These are phyloP conservation scores for Mycena haematopus DNA, from an alignment of 768 basidiomycete genomes.

Conservation along the genomic window DNA sequence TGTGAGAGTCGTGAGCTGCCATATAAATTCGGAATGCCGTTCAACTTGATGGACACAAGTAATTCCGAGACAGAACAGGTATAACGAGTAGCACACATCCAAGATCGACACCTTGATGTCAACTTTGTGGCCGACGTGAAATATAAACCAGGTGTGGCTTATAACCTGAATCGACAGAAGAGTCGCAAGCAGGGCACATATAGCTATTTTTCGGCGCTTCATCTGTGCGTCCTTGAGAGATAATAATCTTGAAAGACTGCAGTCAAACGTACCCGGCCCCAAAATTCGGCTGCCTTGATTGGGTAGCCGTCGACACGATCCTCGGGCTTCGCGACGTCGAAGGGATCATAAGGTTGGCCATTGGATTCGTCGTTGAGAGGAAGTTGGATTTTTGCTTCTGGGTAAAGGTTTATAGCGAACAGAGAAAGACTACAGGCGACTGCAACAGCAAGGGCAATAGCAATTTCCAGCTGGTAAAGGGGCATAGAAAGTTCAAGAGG, in stretches of 20 bases:
- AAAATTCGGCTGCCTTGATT: constrained; percentile 63
- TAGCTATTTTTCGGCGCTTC: constrained; percentile 59
- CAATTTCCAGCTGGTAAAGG: constrained; percentile 61
- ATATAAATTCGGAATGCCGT: constrained; percentile 54
- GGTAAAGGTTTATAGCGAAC: constrained; percentile 44
- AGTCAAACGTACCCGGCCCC: constrained; percentile 51
- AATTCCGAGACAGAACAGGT: constrained; percentile 57
- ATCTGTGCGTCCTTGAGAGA: constrained; percentile 46
- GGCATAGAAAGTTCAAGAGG: constrained; percentile 49
- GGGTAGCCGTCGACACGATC: constrained; percentile 72
- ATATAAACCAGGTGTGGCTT: constrained; percentile 59
- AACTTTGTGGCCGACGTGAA: constrained; percentile 35
- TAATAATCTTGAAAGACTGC: not conserved
- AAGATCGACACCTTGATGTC: constrained; percentile 48
- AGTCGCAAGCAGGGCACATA: constrained; percentile 50
- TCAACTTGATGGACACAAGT: constrained; percentile 55
- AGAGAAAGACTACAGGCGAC: constrained; percentile 52
- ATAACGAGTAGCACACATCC: constrained; percentile 61
- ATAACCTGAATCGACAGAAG: constrained; percentile 58
- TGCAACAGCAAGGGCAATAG: constrained; percentile 50
- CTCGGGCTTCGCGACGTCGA: constrained; percentile 69
- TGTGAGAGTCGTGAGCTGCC: constrained; percentile 67
- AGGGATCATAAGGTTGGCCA: constrained; percentile 56
- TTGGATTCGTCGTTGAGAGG: not conserved
- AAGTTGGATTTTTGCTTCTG: not conserved